These are phyloP conservation scores for Mortierella sp. DNA, from an alignment of 371 early-diverging fungal genomes.

Conservation along the genomic window DNA sequence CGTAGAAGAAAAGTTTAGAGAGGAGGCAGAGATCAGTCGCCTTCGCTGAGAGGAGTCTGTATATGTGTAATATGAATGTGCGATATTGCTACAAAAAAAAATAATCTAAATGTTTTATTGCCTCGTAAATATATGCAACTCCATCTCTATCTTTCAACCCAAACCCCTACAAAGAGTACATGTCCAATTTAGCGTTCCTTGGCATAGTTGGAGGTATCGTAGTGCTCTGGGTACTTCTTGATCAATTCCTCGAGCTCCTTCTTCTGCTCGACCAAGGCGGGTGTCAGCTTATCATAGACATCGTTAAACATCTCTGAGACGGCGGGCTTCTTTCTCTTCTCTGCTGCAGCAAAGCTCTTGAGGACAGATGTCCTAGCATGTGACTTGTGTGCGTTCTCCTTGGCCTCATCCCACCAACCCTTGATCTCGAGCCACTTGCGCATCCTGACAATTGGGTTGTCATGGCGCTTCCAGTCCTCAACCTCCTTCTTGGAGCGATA, in stretches of 20 bases:
- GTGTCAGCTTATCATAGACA: constrained; percentile 91
- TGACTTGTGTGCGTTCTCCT: constrained; percentile 77
- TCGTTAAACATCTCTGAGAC: constrained; percentile 90
- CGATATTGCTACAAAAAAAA: neutral
- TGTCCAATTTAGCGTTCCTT: constrained; percentile 29
- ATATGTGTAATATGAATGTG: neutral
- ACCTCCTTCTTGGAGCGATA: constrained; percentile 93
- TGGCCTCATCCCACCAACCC: constrained; percentile 87
- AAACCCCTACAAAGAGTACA: neutral
- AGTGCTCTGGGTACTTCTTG: constrained; percentile 91
- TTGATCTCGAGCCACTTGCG: constrained; percentile 89
- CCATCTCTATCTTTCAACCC: neutral
- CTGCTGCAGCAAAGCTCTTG: constrained; percentile 85
- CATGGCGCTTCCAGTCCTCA: constrained; percentile 88
- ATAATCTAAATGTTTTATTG: constrained; percentile 4
- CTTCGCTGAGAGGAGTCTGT: constrained; percentile 22
- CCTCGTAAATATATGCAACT: neutral
- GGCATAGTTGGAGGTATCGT: constrained; percentile 61
- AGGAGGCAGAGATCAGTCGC: constrained; percentile 45
- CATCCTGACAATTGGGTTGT: constrained; percentile 93
- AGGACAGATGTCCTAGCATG: constrained; percentile 78
- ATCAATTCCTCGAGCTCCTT: constrained; percentile 82
- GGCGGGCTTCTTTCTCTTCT: constrained; percentile 89
- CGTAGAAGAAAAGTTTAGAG: constrained; percentile 35
- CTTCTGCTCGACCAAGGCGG: constrained; percentile 81